phyloP scores from a whole-genome alignment of 129 eudicot genomes.

The Oenanthe sinensis region DNA sequence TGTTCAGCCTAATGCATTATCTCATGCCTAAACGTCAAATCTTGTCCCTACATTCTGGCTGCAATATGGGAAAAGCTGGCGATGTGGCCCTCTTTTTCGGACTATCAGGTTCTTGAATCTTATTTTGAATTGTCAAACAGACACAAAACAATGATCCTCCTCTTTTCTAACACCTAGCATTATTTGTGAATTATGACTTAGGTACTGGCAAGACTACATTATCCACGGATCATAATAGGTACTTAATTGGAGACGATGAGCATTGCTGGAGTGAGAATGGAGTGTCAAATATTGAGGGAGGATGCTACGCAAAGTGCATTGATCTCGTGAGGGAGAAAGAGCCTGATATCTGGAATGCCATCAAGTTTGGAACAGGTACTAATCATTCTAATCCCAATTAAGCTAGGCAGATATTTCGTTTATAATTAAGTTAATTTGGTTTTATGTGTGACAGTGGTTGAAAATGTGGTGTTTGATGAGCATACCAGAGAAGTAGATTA shows the following conservation, averaged over 20 bases:
- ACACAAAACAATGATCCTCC: background rate
- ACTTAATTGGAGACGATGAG: constrained; percentile 87
- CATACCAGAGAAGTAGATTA: constrained; percentile 78
- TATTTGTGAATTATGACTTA: constrained; percentile 9
- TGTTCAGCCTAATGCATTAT: constrained; percentile 92
- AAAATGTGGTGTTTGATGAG: constrained; percentile 88
- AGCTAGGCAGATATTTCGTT: background rate
- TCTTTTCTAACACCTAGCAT: background rate
- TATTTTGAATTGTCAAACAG: background rate
- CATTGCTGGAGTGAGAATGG: constrained; percentile 95
- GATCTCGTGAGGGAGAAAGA: constrained; percentile 88
- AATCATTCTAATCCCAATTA: background rate
- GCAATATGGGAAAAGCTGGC: constrained; percentile 91
- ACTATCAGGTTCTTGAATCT: constrained; percentile 55
- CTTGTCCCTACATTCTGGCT: constrained; percentile 93
- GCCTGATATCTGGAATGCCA: constrained; percentile 98
- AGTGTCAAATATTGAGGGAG: constrained; percentile 97
- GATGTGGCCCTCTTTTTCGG: constrained; percentile 99
- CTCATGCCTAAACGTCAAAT: constrained; percentile 97
- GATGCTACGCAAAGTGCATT: constrained; percentile 96
- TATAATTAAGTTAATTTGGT: background rate
- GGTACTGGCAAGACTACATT: constrained; percentile 96
- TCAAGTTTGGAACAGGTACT: constrained; percentile 93
- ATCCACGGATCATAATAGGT: constrained; percentile 94
- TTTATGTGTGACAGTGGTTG: constrained; percentile 38